Conservation (phyloP, 352 stramenopile species). For the Phytophthora meadii region DNA sequence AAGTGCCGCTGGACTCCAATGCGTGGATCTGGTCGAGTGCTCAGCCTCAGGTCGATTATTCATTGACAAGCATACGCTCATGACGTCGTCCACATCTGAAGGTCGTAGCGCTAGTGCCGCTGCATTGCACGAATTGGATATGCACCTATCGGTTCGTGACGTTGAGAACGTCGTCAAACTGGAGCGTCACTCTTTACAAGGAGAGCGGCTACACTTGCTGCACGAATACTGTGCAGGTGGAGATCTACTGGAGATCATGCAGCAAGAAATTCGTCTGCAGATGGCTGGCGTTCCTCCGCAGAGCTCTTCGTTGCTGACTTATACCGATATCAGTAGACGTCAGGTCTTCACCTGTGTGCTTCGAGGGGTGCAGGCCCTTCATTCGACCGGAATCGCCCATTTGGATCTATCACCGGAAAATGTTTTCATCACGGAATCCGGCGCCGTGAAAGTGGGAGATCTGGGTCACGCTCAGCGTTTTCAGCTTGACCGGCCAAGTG, state of each 20-base stretch:
- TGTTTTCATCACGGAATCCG: conserved; percentile 89
- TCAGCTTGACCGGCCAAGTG: conserved; percentile 25
- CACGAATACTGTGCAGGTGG: conserved; percentile 73
- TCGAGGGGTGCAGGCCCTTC: conserved; percentile 86
- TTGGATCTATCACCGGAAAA: conserved; percentile 96
- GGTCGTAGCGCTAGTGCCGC: conserved; percentile 41
- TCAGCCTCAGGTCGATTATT: conserved; percentile 25
- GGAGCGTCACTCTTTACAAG: conserved; percentile 52
- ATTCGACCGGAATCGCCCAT: conserved; percentile 88
- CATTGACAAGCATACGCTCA: conserved; percentile 71
- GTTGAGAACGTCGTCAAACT: conserved; percentile 57
- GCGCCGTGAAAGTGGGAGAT: conserved; percentile 88
- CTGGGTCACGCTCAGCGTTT: conserved; percentile 83
- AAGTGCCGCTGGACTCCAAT: conserved; percentile 42
- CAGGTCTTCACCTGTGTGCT: conserved; percentile 79
- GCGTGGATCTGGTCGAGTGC: conserved; percentile 66
- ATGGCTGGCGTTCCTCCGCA: conserved; percentile 36
- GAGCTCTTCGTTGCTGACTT: conserved; percentile 40
- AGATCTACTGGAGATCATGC: conserved; percentile 65
- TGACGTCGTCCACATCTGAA: conserved; percentile 33
- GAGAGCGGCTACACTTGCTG: conserved; percentile 63
- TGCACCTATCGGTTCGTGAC: conserved; percentile 58
- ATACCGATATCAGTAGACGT: conserved; percentile 46
- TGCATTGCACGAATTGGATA: conserved; percentile 71
- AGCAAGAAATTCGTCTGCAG: conserved; percentile 54